Evolutionary conservation across 768 basidiomycete species (phyloP).

Genomic region (Termitomyces sp.): DNA sequence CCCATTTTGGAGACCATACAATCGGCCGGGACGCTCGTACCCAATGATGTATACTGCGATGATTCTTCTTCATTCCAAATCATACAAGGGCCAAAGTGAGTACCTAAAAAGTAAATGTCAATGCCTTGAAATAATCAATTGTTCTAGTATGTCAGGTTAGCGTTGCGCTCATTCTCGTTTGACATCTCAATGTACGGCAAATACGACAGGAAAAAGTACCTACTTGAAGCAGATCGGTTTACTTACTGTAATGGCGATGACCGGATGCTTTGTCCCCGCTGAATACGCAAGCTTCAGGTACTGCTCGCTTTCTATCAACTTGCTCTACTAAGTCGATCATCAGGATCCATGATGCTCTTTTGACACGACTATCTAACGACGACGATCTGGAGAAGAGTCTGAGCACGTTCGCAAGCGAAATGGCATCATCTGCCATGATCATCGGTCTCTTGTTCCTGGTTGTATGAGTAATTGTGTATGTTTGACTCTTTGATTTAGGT

Average conservation of each 20-base stretch:
- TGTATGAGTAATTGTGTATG: neutral
- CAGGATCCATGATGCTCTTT: constrained; percentile 77
- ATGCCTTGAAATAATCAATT: neutral
- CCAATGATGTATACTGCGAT: constrained; percentile 90
- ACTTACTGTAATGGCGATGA: constrained; percentile 80
- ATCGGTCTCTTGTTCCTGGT: constrained; percentile 41
- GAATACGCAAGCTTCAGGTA: constrained; percentile 89
- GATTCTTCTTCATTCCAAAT: constrained; percentile 85
- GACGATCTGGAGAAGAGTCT: constrained; percentile 86
- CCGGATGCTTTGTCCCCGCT: constrained; percentile 88
- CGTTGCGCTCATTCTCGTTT: neutral
- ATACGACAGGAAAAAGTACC: constrained; percentile 75
- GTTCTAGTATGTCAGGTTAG: constrained; percentile 39
- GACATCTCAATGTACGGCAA: neutral
- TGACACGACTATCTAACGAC: constrained; percentile 89
- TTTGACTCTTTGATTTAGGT: constrained; percentile 30
- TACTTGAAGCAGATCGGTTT: constrained; percentile 86
- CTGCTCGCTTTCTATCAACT: neutral
- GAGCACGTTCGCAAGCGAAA: constrained; percentile 95
- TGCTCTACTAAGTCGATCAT: neutral
- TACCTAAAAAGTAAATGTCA: constrained; percentile 1
- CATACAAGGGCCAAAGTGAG: constrained; percentile 86
- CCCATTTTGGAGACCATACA: constrained; percentile 79
- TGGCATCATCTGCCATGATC: constrained; percentile 90
- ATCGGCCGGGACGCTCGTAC: constrained; percentile 62